phyloP scores from a whole-genome alignment of 208 protist genomes.

The Porcisia deanei region DNA sequence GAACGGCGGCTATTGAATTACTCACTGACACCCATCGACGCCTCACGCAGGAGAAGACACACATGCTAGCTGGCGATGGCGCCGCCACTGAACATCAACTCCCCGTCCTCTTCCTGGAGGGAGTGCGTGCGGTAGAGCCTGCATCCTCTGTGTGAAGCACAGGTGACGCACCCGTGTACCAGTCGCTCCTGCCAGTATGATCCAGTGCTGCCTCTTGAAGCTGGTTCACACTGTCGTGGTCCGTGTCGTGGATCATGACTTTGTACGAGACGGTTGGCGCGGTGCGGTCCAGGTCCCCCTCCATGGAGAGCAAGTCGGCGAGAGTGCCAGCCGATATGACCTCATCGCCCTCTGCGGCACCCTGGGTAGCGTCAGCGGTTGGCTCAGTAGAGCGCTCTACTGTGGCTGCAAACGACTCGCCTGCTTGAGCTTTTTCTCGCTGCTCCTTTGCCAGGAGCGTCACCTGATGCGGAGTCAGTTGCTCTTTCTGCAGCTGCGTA shows the following conservation, averaged over 20 bases:
- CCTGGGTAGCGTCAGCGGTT: conserved; percentile 2
- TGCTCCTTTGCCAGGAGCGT: conserved; percentile 62
- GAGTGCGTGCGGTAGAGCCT: conserved; percentile 7
- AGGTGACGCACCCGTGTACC: conserved; percentile 64
- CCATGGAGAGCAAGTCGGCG: conserved; percentile 58
- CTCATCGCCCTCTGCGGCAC: conserved; percentile 11
- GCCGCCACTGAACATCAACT: neutral
- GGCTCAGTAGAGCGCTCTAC: conserved; percentile 27
- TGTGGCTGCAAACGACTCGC: conserved; percentile 42
- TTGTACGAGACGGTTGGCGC: conserved; percentile 31
- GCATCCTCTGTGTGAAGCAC: conserved; percentile 24
- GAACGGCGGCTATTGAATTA: neutral
- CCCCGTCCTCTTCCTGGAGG: neutral
- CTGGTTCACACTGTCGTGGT: conserved; percentile 57
- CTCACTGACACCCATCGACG: neutral
- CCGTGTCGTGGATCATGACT: conserved; percentile 42
- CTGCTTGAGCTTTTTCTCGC: conserved; percentile 36
- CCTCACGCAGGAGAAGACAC: neutral
- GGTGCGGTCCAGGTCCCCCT: conserved; percentile 26
- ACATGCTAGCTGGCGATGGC: neutral
- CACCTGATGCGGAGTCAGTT: conserved; percentile 87
- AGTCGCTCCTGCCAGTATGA: conserved; percentile 45
- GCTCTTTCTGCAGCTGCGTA: conserved; percentile 81
- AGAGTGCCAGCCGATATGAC: conserved; percentile 62
- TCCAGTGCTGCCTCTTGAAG: conserved; percentile 64